Evolutionary conservation across 768 basidiomycete genomes (phyloP), one percentile per base, ranked within the genome.

Genomic region (Infundibulicybe gibba): DNA sequence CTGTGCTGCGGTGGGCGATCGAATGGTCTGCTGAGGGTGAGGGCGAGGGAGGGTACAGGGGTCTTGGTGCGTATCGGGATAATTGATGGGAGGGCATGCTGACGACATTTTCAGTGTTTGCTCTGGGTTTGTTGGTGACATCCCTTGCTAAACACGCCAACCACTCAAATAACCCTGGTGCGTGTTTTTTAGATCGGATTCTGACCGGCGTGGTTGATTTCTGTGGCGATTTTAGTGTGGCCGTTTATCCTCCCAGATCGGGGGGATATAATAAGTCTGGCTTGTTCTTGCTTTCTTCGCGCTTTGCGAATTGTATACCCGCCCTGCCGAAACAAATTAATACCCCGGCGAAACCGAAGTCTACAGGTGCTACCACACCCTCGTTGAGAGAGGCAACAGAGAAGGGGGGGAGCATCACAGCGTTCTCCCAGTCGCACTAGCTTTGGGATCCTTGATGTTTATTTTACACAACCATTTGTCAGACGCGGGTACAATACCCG

Each of bases 101-200:
- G 10, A 32, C 34, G 44, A 16, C 49, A 21, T 12, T 51, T 54
- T 1, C 50, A 90, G 89, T 86, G 1, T 71, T 81, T 34, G 77
- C 80, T 2, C 59, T 83, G 15, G 91, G 90, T 2, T 66, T 93
- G 13, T 56, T 89, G 20, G 49, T 85, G 5, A 77, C 86, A 0
- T 79, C 85, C 1, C 52, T 91, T 14, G 72, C 82, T 15, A 94
- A 94, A 60, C 85, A 87, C 52, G 71, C 79, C 12, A 90, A 92
- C 56, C 76, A 89, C 57, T 81, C 84, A 0, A 91, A 88, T 52
- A 92, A 92, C 55, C 90, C 90, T 52, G 69, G 87, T 86, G 59
- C 10, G 59, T 56, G 10, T n/a, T 12, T 40, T 37, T 16, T 16
- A 2, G 14, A 8, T 16, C 8, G 31, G 45, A 11, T 32, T 15